A percentile compares a stretch with the other conserved stretches of the same genome.
These are phyloP conservation scores for Diphasiastrum complanatum DNA, from an alignment of 83 land plant genomes.

Conservation along the genomic window DNA sequence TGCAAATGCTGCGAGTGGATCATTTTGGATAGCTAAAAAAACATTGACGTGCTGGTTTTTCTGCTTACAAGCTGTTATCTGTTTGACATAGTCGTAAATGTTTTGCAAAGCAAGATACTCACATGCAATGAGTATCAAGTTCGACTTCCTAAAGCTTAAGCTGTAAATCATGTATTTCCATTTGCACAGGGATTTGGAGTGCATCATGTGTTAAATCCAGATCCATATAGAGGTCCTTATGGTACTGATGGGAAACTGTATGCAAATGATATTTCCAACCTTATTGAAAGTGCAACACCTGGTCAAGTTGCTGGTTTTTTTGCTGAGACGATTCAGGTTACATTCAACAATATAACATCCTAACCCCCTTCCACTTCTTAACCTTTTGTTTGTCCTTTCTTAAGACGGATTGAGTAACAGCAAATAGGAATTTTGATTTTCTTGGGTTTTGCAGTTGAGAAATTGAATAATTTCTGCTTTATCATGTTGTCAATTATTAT, in stretches of 20 bases:
- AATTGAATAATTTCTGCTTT: background rate
- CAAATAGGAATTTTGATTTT: too few species aligned
- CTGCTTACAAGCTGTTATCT: too few species aligned
- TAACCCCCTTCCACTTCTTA: background rate
- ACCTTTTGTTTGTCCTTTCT: too few species aligned
- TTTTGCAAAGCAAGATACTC: too few species aligned
- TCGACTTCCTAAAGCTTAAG: background rate
- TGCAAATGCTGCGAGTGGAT: background rate
- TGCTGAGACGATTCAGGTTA: conserved; percentile 81
- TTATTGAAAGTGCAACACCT: conserved; percentile 60
- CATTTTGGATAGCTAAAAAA: background rate
- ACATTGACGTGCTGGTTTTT: background rate
- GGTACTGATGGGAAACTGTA: conserved; percentile 76
- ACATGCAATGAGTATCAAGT: background rate
- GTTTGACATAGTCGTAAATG: too few species aligned
- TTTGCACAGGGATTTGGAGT: conserved; percentile 53
- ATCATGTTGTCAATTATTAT: background rate
- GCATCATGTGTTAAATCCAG: conserved; percentile 78
- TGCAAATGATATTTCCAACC: conserved; percentile 72
- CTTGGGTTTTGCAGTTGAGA: too few species aligned
- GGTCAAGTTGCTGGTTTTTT: conserved; percentile 76
- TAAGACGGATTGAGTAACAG: too few species aligned
- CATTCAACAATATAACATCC: background rate
- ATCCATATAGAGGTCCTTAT: conserved; percentile 67
- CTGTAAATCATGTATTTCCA: background rate